Base-by-base conservation (phyloP, 495 filamentous ascomycete genomes). In the Neurospora cerealis region DNA sequence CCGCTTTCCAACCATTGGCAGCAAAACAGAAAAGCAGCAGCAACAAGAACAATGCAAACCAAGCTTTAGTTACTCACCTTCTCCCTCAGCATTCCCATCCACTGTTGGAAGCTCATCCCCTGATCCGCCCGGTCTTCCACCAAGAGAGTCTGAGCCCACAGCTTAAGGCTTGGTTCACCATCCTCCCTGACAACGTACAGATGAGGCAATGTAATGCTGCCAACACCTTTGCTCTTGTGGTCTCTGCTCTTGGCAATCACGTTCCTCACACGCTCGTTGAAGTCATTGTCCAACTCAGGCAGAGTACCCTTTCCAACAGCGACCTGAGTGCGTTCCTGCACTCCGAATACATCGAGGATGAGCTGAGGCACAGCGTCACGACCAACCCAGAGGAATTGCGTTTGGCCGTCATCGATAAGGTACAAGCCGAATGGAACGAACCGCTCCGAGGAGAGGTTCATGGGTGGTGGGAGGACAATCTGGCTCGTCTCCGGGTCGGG, bases 341-440 rank as follows among this genome's bases (percentile, higher is more conserved):
- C 84, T 10, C 93, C 95, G 80, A 99, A 98, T 19, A 98, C 96
- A 78, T 99, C 96, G 62, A 85, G 78, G 32, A 98, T 86, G 0
- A 99, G 88, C 81, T 97, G 93, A 3, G 94, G 93, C 8, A 98
- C 93, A 0, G 95, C 92, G 75, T 98, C 94, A 38, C 94, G 89
- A 19, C 96, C 96, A 36, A 99, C 89, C 96, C 96, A 99, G 71
- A 99, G 85, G 87, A 99, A 99, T 79, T 99, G 96, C 19, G 93
- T 97, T 80, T 98, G 95, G 19, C 94, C 94, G 79, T 99, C 96
- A 78, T 98, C 96, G 78, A 99, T 96, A 71, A 99, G 89, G 81
- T 99, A 98, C 1, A 98, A 88, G n/a, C 96, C 96, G 79, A 94
- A 97, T 0, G 93, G 88, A n/a, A 94, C 93, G 62, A 99, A 86